Base-by-base conservation (phyloP, 495 filamentous ascomycete genomes). In the Astrocystis sublimbata region DNA sequence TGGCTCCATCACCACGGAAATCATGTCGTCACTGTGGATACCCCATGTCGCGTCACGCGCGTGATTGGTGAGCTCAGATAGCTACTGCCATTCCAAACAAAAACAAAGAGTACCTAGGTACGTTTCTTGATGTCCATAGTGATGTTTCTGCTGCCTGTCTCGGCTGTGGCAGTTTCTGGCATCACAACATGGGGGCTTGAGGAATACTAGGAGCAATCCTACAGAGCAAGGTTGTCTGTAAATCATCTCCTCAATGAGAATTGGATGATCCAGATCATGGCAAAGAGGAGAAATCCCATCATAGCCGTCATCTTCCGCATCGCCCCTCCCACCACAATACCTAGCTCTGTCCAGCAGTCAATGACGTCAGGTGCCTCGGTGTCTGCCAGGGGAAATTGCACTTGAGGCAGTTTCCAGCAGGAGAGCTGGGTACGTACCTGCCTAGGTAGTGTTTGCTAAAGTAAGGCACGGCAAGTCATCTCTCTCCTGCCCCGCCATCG, bases 331-430 rank as follows among this genome's bases (percentile, higher is more conserved):
- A 19, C 19, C 6, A 43, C 38, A 36, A 0, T 10, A 21, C 28
- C 15, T 23, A 17, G 17, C 8, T 15, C 3, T 24, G 24, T 35
- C n/a, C n/a, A n/a, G n/a, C n/a, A 45, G 41, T 58, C 26, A 46
- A 40, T 60, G 57, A 60, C 57, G 57, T 60, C 57, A 60, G 40
- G 21, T 41, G 30, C n/a, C n/a, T n/a, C n/a, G n/a, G n/a, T n/a
- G n/a, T n/a, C n/a, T n/a, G 33, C 35, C 31, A 31, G 24, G 43
- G 17, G 33, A 12, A 40, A 6, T 30, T 28, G n/a, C n/a, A n/a
- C n/a, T n/a, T n/a, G n/a, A n/a, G n/a, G n/a, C n/a, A 51, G 28
- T 51, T 51, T 51, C 47, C 47, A 30, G 4, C 26, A 26, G 33
- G 33, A n/a, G 24, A 33, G 13, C 47, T 21, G 7, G 30, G 26